phyloP scores from a whole-genome alignment of 1,284 basidiomycete genomes.

The Melampsora larici-populina region DNA sequence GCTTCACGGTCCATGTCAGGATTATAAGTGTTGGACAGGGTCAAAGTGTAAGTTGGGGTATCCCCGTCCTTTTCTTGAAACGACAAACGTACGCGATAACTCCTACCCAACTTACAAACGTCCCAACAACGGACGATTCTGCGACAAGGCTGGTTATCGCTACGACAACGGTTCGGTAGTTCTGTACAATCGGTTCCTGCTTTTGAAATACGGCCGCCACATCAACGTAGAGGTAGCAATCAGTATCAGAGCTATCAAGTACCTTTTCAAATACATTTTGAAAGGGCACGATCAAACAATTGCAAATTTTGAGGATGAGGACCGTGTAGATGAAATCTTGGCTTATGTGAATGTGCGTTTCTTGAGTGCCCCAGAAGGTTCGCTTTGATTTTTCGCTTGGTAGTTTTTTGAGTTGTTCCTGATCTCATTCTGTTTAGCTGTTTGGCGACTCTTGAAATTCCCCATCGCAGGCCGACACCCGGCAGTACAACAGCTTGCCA shows the following conservation, averaged over 20 bases:
- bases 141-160: slow-evolving; percentile 41
- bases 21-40: slow-evolving; percentile 56
- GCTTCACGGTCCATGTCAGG: slow-evolving; percentile 59
- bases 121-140: background rate
- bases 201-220: slow-evolving; percentile 57
- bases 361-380: slow-evolving; percentile 55
- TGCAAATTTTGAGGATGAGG: slow-evolving; percentile 43
- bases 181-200: slow-evolving; percentile 54
- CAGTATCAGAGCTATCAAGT: too few relatives aligned
- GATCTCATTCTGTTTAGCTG: too few relatives aligned
- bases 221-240: slow-evolving; percentile 58
- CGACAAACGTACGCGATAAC: slow-evolving; percentile 55
- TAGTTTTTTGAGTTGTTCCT: too few relatives aligned
- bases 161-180: slow-evolving; percentile 56
- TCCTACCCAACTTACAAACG: slow-evolving; percentile 54
- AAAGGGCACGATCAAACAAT: slow-evolving; percentile 57
- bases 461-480: background rate
- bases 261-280: slow-evolving; percentile 59
- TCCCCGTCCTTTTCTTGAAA: slow-evolving; percentile 55
- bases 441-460: background rate
- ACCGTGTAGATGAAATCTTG: slow-evolving; percentile 54
- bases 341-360: slow-evolving; percentile 55
- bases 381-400: too few relatives aligned
- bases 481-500: background rate
- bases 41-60: slow-evolving; percentile 56